Evolutionary conservation across 495 filamentous ascomycete genomes (phyloP).

Genomic region (Penicillium bialowiezense): DNA sequence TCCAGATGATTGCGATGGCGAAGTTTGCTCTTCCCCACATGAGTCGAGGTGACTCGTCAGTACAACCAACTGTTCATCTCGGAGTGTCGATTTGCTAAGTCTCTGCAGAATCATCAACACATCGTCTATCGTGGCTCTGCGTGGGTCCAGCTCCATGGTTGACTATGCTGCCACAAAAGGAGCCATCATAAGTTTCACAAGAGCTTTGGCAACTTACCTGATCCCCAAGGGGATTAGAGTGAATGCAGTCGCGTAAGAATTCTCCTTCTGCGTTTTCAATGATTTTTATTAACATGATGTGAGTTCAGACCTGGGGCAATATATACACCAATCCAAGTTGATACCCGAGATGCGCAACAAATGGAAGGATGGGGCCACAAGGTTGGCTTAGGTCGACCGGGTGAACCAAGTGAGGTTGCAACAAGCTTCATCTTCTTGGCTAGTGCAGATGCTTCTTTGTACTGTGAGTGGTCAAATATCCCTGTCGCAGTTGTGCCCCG

Average conservation of each 20-base stretch:
- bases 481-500: not conserved
- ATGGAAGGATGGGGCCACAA: conserved; percentile 48
- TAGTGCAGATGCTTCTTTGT: conserved; percentile 51
- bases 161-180: conserved; percentile 64
- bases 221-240: conserved; percentile 59
- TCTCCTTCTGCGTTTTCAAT: not conserved
- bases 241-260: conserved; percentile 55
- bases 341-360: conserved; percentile 43
- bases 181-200: conserved; percentile 59
- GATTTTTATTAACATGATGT: not conserved
- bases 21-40: conserved; percentile 59
- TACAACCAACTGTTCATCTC: not conserved
- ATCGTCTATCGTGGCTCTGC: conserved; percentile 52
- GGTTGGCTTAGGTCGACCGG: conserved; percentile 47
- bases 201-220: conserved; percentile 52
- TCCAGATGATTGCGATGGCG: conserved; percentile 60
- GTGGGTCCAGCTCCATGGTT: conserved; percentile 51
- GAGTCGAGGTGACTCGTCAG: conserved; percentile 46
- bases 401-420: conserved; percentile 61
- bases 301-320: conserved; percentile 48
- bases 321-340: conserved; percentile 58
- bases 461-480: conserved; percentile 32
- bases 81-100: conserved; percentile 1
- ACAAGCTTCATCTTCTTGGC: conserved; percentile 63
- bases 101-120: conserved; percentile 57